Conservation (phyloP, 1,284 basidiomycete genomes). For the Ganoderma leucocontextum region DNA sequence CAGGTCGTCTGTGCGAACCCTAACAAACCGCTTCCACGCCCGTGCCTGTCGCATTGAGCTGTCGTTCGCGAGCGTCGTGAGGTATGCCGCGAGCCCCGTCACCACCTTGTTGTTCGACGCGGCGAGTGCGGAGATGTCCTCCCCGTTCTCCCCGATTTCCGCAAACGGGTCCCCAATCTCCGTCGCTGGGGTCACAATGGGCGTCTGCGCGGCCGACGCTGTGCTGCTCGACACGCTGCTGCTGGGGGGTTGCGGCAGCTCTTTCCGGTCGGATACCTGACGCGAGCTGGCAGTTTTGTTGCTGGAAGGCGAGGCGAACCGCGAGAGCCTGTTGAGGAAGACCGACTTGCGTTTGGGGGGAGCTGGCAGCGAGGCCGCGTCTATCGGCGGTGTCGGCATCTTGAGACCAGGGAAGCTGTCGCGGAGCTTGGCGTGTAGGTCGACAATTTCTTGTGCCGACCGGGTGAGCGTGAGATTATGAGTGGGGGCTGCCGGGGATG, state of each 20-base stretch:
- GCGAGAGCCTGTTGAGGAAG: slow-evolving; percentile 83
- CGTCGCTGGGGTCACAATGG: slow-evolving; percentile 59
- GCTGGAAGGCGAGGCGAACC: slow-evolving; percentile 73
- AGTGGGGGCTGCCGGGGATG: slow-evolving; percentile 70
- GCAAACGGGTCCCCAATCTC: slow-evolving; percentile 71
- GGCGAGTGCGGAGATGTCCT: slow-evolving; percentile 35
- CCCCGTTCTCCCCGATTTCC: slow-evolving; percentile 46
- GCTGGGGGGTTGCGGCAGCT: slow-evolving; percentile 22
- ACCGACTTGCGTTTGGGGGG: slow-evolving; percentile 79
- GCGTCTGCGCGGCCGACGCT: slow-evolving; percentile 48
- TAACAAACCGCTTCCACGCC: slow-evolving; percentile 87
- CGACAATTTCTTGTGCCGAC: slow-evolving; percentile 75
- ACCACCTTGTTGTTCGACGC: slow-evolving; percentile 55
- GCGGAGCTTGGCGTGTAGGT: slow-evolving; percentile 79
- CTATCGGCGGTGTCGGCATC: slow-evolving; percentile 69
- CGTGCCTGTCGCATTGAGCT: slow-evolving; percentile 67
- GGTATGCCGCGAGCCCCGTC: slow-evolving; percentile 79
- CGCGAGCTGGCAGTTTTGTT: slow-evolving; percentile 49
- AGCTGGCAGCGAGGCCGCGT: slow-evolving; percentile 57
- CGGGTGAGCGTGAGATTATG: slow-evolving; percentile 89
- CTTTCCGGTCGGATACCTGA: slow-evolving; percentile 42
- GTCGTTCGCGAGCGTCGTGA: slow-evolving; percentile 80
- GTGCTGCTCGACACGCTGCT: slow-evolving; percentile 35
- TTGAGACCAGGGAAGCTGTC: slow-evolving; percentile 60
- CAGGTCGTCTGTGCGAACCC: slow-evolving; percentile 85